phyloP scores from a whole-genome alignment of 257 asterid genomes.

The Solanum rostratum region DNA sequence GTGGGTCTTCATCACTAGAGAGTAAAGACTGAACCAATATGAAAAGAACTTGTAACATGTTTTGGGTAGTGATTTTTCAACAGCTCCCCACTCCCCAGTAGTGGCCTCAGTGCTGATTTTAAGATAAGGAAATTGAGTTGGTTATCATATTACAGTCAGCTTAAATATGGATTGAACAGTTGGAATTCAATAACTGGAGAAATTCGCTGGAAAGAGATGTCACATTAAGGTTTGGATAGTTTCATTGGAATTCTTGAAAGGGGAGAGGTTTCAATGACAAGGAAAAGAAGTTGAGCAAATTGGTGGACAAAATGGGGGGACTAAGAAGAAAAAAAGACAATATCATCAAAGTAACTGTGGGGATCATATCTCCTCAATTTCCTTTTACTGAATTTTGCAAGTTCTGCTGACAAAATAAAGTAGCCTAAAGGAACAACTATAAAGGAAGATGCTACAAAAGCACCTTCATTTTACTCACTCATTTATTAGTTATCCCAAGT shows the following conservation, averaged over 20 bases:
- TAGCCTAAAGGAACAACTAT: not conserved
- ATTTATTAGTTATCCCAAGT: not conserved
- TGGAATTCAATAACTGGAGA: not conserved
- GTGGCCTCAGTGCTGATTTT: not conserved
- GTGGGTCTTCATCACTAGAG: not conserved
- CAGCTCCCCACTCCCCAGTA: not conserved
- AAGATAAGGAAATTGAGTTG: not conserved
- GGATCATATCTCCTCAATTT: not conserved
- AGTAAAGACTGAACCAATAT: not conserved
- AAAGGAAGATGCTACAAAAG: not conserved
- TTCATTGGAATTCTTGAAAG: not conserved
- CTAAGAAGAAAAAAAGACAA: not conserved
- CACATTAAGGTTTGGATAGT: not conserved
- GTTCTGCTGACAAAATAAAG: not conserved
- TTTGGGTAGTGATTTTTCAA: not conserved
- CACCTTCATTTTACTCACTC: not conserved
- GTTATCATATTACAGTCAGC: not conserved
- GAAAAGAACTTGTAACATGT: not conserved
- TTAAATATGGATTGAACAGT: not conserved
- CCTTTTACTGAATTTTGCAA: not conserved
- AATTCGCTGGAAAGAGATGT: not conserved
- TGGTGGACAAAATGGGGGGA: not conserved
- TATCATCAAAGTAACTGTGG: not conserved
- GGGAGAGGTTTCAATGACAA: not conserved
- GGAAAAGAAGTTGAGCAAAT: not conserved